phyloP scores from a whole-genome alignment of 768 basidiomycete species.

The Pseudohyphozyma bogoriensis region DNA sequence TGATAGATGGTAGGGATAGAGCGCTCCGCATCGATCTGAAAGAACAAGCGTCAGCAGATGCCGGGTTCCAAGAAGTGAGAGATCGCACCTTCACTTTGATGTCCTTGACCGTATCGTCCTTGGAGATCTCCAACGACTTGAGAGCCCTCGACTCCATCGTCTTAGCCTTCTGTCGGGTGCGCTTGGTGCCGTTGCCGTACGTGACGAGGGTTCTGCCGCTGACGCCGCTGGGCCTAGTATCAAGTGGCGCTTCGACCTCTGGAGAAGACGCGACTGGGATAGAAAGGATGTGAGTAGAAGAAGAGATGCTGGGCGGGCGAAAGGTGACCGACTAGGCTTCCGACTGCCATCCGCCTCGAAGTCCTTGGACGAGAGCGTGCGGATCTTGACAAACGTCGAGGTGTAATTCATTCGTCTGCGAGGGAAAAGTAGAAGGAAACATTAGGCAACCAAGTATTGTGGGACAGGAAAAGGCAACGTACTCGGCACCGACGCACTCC shows the following conservation, averaged over 20 bases:
- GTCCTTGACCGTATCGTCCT: constrained; percentile 62
- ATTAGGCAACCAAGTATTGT: neutral
- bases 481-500: constrained; percentile 56
- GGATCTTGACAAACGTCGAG: constrained; percentile 8
- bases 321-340: constrained; percentile 1
- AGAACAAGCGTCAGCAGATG: neutral
- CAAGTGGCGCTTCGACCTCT: neutral
- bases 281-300: neutral
- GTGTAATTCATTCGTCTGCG: constrained; percentile 13
- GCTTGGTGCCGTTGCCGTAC: neutral
- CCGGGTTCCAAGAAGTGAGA: too few relatives aligned
- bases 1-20: constrained; percentile 68
- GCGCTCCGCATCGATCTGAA: constrained; percentile 48
- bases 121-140: constrained; percentile 51
- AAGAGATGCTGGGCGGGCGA: too few relatives aligned
- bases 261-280: neutral
- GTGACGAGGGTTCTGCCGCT: too few relatives aligned
- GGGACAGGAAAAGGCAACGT: constrained; percentile 7
- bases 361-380: neutral
- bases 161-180: too few relatives aligned
- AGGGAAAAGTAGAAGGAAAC: too few relatives aligned
- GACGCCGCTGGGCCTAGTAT: neutral
- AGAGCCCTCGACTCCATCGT: constrained; percentile 35
- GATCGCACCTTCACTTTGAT: constrained; percentile 53
- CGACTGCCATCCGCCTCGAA: constrained; percentile 10